phyloP scores from a whole-genome alignment of 2,329 filamentous ascomycete species.

The Aspergillus neotritici region DNA sequence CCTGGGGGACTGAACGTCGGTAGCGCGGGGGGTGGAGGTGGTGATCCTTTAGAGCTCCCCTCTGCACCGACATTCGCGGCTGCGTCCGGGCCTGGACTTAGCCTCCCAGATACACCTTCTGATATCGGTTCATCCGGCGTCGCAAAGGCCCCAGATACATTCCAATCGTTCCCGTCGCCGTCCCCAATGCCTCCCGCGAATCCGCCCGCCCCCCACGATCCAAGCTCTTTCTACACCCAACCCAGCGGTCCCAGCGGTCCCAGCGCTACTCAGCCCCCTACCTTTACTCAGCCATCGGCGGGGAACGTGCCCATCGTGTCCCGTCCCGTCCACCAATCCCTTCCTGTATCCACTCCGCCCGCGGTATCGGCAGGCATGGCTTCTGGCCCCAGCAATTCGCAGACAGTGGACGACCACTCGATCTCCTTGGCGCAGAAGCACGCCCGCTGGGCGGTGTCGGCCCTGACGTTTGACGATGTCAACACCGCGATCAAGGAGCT shows the following conservation, averaged over 20 bases:
- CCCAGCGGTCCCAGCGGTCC: conserved; percentile 6
- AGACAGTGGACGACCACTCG: conserved; percentile 60
- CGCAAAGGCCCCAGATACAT: conserved; percentile 22
- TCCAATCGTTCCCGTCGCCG: conserved; percentile 41
- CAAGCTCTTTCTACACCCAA: conserved; percentile 20
- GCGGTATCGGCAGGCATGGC: conserved; percentile 13
- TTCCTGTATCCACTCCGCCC: conserved; percentile 18
- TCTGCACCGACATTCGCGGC: conserved; percentile 36
- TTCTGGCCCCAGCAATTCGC: conserved; percentile 19
- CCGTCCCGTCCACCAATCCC: conserved; percentile 15
- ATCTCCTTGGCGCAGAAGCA: conserved; percentile 86
- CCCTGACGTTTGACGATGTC: conserved; percentile 93
- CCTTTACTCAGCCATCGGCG: conserved; percentile 26
- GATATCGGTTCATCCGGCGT: conserved; percentile 13
- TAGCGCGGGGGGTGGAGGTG: conserved; percentile 22
- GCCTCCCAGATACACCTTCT: conserved; percentile 30
- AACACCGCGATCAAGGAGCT: conserved; percentile 83
- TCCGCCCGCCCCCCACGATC: conserved; percentile 16
- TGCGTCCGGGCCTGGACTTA: conserved; percentile 19
- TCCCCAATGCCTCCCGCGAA: conserved; percentile 24
- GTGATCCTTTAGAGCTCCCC: conserved; percentile 32
- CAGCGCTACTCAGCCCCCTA: conserved; percentile 13
- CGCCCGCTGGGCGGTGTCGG: conserved; percentile 93
- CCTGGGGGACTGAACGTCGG: conserved; percentile 32
- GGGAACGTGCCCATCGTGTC: conserved; percentile 15